Evolutionary conservation across 2,329 filamentous ascomycete genomes (phyloP).

Genomic region (Aureobasidium sp.): DNA sequence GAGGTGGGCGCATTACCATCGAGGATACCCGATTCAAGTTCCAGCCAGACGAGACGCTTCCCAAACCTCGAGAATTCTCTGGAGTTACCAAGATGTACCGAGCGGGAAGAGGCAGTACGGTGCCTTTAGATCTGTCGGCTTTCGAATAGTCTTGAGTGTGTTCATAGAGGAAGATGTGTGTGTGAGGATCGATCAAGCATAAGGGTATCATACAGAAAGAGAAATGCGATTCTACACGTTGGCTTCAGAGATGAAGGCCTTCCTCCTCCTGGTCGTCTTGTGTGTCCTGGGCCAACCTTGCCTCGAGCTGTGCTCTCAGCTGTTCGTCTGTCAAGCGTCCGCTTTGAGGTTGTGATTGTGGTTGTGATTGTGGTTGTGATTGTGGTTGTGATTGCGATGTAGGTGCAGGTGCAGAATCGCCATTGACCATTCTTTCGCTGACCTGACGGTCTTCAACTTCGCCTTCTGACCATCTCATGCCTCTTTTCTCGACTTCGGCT

Average conservation of each 20-base stretch:
- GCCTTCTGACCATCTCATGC: conserved; percentile 43
- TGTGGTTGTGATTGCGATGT: neutral
- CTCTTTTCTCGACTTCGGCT: conserved; percentile 57
- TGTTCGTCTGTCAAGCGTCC: conserved; percentile 54
- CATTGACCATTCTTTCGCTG: conserved; percentile 18
- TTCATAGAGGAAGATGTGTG: neutral
- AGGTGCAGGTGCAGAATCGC: neutral
- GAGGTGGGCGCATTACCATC: conserved; percentile 43
- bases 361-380: neutral
- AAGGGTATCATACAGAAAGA: conserved; percentile 3
- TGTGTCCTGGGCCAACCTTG: conserved; percentile 40
- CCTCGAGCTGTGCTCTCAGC: conserved; percentile 49
- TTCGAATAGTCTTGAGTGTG: conserved; percentile 35
- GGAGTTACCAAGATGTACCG: conserved; percentile 73
- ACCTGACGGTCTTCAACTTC: conserved; percentile 21
- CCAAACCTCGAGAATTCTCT: conserved; percentile 74
- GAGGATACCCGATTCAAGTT: conserved; percentile 83
- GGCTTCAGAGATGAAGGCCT: conserved; percentile 53
- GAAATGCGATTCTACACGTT: neutral
- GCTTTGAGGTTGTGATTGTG: conserved; percentile 23
- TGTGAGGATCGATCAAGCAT: neutral
- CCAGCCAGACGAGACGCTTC: conserved; percentile 70
- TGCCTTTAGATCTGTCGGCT: conserved; percentile 73
- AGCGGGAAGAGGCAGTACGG: conserved; percentile 86
- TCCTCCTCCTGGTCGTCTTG: conserved; percentile 42